Base-by-base conservation (phyloP, 768 basidiomycete genomes). In the Collybia nuda region DNA sequence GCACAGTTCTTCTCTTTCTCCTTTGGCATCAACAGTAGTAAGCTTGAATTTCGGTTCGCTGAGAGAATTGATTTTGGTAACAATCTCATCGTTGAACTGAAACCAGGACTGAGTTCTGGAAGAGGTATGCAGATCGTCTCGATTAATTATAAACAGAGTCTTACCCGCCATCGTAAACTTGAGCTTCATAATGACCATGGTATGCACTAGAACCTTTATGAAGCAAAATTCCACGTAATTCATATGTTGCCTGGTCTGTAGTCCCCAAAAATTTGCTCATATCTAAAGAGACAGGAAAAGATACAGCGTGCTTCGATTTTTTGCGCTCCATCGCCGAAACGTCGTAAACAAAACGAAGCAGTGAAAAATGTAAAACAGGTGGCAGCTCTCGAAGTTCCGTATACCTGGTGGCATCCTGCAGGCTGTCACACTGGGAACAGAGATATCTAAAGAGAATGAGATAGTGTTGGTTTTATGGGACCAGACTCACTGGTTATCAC, bases 121-220 rank as follows among this genome's bases (percentile, higher is more conserved):
- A 44, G 36, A 44, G 39, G 17, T 39, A 61, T 38, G 61, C 51
- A 49, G 26, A 43, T n/a, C 17, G 2, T 42, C 9, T 22, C 42
- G 29, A 41, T 9, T 35, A 21, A 3, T 14, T 18, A 26, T 19
- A 29, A 40, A 55, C 17, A 38, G 64, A 22, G 40, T 71, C 83
- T 48, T 60, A 93, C 90, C 70, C 67, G 18, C 70, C 68, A 62
- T 93, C 90, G 58, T 84, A 83, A 17, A 92, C 88, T 61, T 92
- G 88, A 12, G 88, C 90, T 64, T 90, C 88, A 61, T 94, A 93
- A 63, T 93, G 90, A 3, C 91, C 91, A 56, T 89, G 86, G 70
- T 97, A 90, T 26, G 95, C 96, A 64, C 90, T 94, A n/a, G 80
- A 59, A 4, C 96, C 96, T 62, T 91, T 92, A 70, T 98, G 96